Base-by-base conservation (phyloP, 2,329 filamentous ascomycete species). In the Aspergillus sp. region DNA sequence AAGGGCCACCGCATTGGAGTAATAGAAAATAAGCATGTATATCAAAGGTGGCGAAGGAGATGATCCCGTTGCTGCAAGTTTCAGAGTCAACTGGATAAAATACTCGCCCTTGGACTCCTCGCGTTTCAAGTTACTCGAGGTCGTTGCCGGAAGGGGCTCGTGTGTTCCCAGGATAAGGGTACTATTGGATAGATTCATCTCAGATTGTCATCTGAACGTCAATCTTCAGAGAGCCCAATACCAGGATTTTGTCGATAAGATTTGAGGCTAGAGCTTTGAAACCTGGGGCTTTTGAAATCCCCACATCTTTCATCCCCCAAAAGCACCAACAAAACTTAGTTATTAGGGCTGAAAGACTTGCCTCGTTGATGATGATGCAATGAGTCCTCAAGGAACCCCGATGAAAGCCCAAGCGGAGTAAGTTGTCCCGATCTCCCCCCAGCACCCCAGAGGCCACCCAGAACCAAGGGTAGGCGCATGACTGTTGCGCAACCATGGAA, bases 401-500 rank as follows among this genome's bases (percentile, higher is more conserved):
- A 37, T n/a, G 12, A 37, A 37, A 37, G 39, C 33, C 44, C 41
- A 46, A 46, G 51, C 51, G 51, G 51, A 44, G 34, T 22, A 48
- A 24, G n/a, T 37, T 22, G 7, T 50, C 24, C 40, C 12, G 30
- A 51, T 50, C 39, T 49, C 30, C 33, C 9, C 33, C 39, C 24
- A 24, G 37, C 19, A 2, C 44, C 45, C 33, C 27, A 57, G 44
- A 45, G 44, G 50, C 41, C 39, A 27, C 42, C 50, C 56, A 57
- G 37, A 50, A 40, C 33, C 50, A 56, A 51, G 57, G 54, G 50
- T 46, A 57, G 54, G 53, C 57, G 57, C 57, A 61, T 59, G 59
- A 61, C 59, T 56, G 48, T 42, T 44, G 27, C 19, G 46, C 39
- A 61, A 57, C 59, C 61, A 57, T 59, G 59, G 61, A 54, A 44